Conservation (phyloP, 768 basidiomycete species). For the Tricholoma saponaceum region DNA sequence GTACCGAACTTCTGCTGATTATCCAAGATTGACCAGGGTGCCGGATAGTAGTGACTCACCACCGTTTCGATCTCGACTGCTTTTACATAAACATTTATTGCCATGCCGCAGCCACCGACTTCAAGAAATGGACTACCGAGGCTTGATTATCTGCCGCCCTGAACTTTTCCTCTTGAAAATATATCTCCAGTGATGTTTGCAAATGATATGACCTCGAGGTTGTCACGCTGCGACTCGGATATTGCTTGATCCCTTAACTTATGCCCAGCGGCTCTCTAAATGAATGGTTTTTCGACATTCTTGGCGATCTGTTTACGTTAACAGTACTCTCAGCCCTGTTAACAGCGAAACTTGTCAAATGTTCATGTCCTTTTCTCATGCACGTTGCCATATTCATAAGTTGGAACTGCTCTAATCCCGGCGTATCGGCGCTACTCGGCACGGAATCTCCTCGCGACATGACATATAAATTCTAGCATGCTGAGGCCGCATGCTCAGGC, state of each 20-base stretch:
- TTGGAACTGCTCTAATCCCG: not conserved
- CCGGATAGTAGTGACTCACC: too few species aligned
- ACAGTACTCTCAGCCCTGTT: not conserved
- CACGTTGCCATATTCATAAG: not conserved
- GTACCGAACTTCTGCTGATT: too few species aligned
- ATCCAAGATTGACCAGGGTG: too few species aligned
- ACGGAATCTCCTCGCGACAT: not conserved
- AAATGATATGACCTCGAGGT: not conserved
- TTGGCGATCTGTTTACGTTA: not conserved
- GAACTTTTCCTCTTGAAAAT: too few species aligned
- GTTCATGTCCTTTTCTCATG: not conserved
- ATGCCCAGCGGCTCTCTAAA: too few species aligned
- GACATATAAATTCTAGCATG: not conserved
- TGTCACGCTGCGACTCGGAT: not conserved
- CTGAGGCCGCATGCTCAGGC: not conserved
- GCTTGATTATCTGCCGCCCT: too few species aligned
- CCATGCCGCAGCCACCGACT: too few species aligned
- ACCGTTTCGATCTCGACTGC: too few species aligned
- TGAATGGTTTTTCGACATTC: not conserved
- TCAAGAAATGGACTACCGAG: too few species aligned
- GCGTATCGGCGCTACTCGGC: not conserved
- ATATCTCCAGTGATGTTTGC: too few species aligned
- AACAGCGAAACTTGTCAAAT: not conserved
- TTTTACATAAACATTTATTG: too few species aligned
- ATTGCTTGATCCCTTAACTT: not conserved